These are phyloP conservation scores for Colletotrichum sp. DNA, from an alignment of 2,329 filamentous ascomycete species.

Conservation along the genomic window DNA sequence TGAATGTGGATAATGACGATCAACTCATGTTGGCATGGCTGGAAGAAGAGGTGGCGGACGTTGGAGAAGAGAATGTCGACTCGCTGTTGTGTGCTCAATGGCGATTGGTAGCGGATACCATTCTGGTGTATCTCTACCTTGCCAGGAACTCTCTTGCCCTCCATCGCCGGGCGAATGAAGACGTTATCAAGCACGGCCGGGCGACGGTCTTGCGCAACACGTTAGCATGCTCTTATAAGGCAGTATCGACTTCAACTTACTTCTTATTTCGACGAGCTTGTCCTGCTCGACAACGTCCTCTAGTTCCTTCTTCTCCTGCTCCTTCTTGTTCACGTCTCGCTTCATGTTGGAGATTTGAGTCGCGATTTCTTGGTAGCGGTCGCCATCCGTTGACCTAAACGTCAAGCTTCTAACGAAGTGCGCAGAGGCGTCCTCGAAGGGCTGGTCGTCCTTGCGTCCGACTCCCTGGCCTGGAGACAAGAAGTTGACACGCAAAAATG, in stretches of 20 bases:
- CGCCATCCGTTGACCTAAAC: slow-evolving; percentile 88
- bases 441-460: slow-evolving; percentile 94
- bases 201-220: slow-evolving; percentile 71
- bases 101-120: slow-evolving; percentile 92
- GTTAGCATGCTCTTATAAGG: not conserved
- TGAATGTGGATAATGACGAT: slow-evolving; percentile 99
- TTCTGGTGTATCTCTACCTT: slow-evolving; percentile 98
- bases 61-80: slow-evolving; percentile 98
- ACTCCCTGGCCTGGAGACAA: slow-evolving; percentile 97
- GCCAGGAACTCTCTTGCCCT: slow-evolving; percentile 95
- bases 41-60: slow-evolving; percentile 98
- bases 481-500: slow-evolving; percentile 96
- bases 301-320: slow-evolving; percentile 99
- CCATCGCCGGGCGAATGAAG: slow-evolving; percentile 92
- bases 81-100: slow-evolving; percentile 78
- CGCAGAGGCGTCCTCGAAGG: slow-evolving; percentile 93
- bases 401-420: slow-evolving; percentile 97
- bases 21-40: slow-evolving; percentile 93
- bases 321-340: slow-evolving; percentile 87
- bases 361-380: slow-evolving; percentile 88
- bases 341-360: slow-evolving; percentile 96
- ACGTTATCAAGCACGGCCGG: slow-evolving; percentile 92
- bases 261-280: slow-evolving; percentile 93
- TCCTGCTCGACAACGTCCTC: slow-evolving; percentile 99
- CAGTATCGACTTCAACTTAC: slow-evolving; percentile 52